A percentile compares a stretch with the other conserved stretches of the same genome.
Conservation (phyloP, 345 rosid genomes). For the Eucalyptus regnans region DNA sequence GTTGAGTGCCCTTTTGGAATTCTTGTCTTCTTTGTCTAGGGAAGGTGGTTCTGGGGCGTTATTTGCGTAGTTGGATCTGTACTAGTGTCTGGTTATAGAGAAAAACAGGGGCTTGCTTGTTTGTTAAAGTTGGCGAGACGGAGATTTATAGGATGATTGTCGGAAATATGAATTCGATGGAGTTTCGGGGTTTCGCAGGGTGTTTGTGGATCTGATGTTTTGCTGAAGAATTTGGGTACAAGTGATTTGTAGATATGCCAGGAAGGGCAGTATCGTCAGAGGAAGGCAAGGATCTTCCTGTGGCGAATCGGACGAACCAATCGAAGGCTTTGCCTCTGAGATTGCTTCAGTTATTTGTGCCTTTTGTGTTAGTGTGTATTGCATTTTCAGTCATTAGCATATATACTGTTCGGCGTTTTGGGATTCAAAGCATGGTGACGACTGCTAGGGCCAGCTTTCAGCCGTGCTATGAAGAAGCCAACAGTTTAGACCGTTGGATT, state of each 20-base stretch:
- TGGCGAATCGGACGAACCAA: conserved; percentile 22
- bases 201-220: not conserved
- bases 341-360: conserved; percentile 31
- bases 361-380: conserved; percentile 40
- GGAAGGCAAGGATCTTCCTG: conserved; percentile 55
- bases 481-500: conserved; percentile 41
- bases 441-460: conserved; percentile 32
- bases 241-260: conserved; percentile 32
- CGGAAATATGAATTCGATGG: not conserved
- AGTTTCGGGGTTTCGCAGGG: not conserved
- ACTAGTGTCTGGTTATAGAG: not conserved
- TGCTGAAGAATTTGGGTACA: not conserved
- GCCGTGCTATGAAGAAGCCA: conserved; percentile 28
- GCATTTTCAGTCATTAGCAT: conserved; percentile 57
- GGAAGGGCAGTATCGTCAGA: conserved; percentile 43
- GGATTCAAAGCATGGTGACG: conserved; percentile 35
- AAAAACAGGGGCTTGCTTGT: not conserved
- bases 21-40: not conserved
- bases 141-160: not conserved
- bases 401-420: conserved; percentile 48
- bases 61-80: not conserved
- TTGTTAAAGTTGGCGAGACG: not conserved
- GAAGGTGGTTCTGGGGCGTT: not conserved
- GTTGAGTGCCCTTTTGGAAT: not conserved
- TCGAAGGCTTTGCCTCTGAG: conserved; percentile 43